Base-by-base conservation (phyloP, 2,329 filamentous ascomycete species). In the Colletotrichum lupini region DNA sequence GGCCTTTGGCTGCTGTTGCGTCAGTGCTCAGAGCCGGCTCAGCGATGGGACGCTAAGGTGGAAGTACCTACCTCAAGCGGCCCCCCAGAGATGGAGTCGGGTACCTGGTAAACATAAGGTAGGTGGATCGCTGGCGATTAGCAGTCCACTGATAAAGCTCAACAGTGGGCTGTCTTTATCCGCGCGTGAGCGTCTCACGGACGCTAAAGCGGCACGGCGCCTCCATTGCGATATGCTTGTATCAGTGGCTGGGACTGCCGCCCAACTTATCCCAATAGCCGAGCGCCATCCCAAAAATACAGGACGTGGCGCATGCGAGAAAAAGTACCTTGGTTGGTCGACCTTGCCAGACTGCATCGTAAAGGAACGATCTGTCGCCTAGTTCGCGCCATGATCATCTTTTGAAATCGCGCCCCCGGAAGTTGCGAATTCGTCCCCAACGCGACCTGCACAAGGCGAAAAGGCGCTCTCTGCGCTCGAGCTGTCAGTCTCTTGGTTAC, bases 21-120 rank as follows among this genome's bases (percentile, higher is more conserved):
- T 68, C 49, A 68, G 58, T 68, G 66, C 58, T 63, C 46, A 52
- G 28, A 63, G 62, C 32, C 49, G 24, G 49, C 30, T 61, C 14
- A 56, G 32, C 28, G 26, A 52, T 35, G 19, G 42, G 19, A 49
- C 42, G 22, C 49, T 32, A 12, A n/a, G 64, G 53, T 67, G 37
- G 37, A 60, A 57, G 35, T 24, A 26, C 46, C 53, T 61, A n/a
- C 57, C 22, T 22, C 19, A 37, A 19, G 9, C 49, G 37, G 26
- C 26, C 60, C 60, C 28, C 58, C 26, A 32, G 26, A 53, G 28
- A n/a, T 28, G 42, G 12, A 46, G 42, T 53, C 14, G 22, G 58
- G 46, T 53, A 63, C 60, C 60, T 62, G 55, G 6, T 12, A 6
- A 5, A 26, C 26, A 26, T 26, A 11, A 16, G 26, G 14, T 9